These are phyloP conservation scores for Hondaea fermentalgiana DNA, from an alignment of 108 stramenopile genomes.

Conservation along the genomic window DNA sequence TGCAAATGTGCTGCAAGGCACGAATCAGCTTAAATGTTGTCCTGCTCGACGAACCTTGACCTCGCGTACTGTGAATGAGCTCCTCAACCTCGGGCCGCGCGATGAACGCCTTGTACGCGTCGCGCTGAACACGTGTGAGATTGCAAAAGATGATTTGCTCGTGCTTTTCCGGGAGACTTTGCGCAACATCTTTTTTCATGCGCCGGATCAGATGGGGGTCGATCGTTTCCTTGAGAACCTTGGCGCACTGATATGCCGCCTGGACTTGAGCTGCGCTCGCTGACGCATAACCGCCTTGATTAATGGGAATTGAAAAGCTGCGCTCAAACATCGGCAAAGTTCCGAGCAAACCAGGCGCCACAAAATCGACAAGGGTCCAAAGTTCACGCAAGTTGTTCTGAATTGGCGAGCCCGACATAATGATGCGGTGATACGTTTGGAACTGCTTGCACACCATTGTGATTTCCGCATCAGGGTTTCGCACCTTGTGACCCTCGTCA, in stretches of 20 bases:
- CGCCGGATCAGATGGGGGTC: constrained; percentile 83
- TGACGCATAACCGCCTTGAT: constrained; percentile 74
- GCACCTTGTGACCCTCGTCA: constrained; percentile 96
- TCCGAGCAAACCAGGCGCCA: constrained; percentile 73
- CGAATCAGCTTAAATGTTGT: constrained; percentile 67
- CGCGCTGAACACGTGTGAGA: constrained; percentile 60
- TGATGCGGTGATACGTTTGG: constrained; percentile 38
- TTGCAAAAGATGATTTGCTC: constrained; percentile 90
- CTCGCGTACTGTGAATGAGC: constrained; percentile 28
- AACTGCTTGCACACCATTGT: constrained; percentile 80
- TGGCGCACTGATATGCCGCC: constrained; percentile 77
- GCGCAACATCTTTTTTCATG: constrained; percentile 41
- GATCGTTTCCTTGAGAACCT: constrained; percentile 77
- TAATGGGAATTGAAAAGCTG: constrained; percentile 84
- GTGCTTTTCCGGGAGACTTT: constrained; percentile 60
- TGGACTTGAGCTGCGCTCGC: constrained; percentile 74
- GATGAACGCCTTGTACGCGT: constrained; percentile 36
- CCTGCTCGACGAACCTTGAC: constrained; percentile 46
- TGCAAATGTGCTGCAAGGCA: constrained; percentile 84
- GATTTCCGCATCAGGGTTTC: constrained; percentile 90
- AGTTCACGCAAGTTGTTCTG: constrained; percentile 85
- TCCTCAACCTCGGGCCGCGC: constrained; percentile 32
- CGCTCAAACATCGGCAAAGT: constrained; percentile 84
- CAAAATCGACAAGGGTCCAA: constrained; percentile 77
- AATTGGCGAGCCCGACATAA: constrained; percentile 87